These are phyloP conservation scores for Fusarium equiseti DNA, from an alignment of 2,329 filamentous ascomycete genomes.

Conservation along the genomic window DNA sequence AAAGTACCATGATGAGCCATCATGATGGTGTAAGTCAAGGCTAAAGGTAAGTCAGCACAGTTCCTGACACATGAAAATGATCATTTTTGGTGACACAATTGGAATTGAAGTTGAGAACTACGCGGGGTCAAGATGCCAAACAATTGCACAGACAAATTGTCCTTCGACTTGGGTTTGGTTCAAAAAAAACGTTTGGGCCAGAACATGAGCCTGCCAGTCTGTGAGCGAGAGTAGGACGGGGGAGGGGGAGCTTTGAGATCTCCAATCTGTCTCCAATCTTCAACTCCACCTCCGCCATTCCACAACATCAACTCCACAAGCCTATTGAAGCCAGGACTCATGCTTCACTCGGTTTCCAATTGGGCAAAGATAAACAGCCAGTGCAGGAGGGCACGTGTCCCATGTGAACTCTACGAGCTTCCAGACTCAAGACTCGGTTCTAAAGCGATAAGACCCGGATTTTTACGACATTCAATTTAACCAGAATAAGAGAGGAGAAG, in stretches of 20 bases:
- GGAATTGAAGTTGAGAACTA: not conserved
- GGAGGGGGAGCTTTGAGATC: constrained; percentile 17
- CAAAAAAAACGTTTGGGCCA: constrained; percentile 4
- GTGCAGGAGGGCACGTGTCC: constrained; percentile 46
- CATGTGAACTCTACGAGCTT: constrained; percentile 26
- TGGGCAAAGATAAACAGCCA: constrained; percentile 33
- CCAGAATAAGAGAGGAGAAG: constrained; percentile 11
- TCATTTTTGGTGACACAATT: constrained; percentile 5
- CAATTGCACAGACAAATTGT: constrained; percentile 34
- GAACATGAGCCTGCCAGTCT: constrained; percentile 11
- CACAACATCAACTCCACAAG: constrained; percentile 14
- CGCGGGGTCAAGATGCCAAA: constrained; percentile 21
- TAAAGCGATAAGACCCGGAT: constrained; percentile 19
- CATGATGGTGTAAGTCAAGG: constrained; percentile 30
- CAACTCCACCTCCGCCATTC: constrained; percentile 35
- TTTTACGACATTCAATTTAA: constrained; percentile 17
- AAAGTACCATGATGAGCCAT: constrained; percentile 13
- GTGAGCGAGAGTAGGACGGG: constrained; percentile 13
- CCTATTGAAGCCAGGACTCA: constrained; percentile 14
- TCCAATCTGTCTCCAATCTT: constrained; percentile 37
- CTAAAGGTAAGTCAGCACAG: constrained; percentile 9
- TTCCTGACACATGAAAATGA: not conserved
- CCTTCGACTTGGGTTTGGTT: not conserved
- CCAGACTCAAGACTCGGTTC: constrained; percentile 12
- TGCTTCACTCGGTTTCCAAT: constrained; percentile 16